phyloP scores from a whole-genome alignment of 805 yeast genomes.

The Wickerhamomyces bisporus region DNA sequence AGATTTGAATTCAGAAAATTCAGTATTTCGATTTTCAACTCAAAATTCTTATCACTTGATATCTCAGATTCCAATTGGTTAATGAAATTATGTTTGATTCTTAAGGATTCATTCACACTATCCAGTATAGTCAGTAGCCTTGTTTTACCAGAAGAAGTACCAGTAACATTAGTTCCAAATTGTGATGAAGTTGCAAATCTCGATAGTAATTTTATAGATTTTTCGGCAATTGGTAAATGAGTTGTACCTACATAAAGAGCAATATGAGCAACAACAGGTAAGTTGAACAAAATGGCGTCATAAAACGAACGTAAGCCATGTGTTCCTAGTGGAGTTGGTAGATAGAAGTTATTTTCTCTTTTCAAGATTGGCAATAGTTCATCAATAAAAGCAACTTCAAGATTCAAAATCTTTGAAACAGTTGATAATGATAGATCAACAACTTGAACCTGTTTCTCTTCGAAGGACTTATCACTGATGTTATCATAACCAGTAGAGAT shows the following conservation, averaged over 20 bases:
- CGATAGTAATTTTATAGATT: conserved; percentile 48
- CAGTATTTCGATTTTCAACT: conserved; percentile 52
- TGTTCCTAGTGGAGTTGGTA: conserved; percentile 39
- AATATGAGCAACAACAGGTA: conserved; percentile 69
- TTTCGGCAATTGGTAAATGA: conserved; percentile 43
- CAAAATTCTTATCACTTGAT: conserved; percentile 33
- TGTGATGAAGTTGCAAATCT: conserved; percentile 44
- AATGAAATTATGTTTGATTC: conserved; percentile 69
- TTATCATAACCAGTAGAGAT: conserved; percentile 57
- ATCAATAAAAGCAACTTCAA: conserved; percentile 58
- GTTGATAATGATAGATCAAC: conserved; percentile 40
- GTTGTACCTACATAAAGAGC: conserved; percentile 68
- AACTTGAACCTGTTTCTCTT: conserved; percentile 30
- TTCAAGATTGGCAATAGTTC: conserved; percentile 47
- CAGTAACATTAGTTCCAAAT: conserved; percentile 33
- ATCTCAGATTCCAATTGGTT: conserved; percentile 54
- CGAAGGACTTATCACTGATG: conserved; percentile 34
- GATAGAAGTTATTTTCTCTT: conserved; percentile 27
- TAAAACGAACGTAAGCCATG: conserved; percentile 60
- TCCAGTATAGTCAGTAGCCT: conserved; percentile 66
- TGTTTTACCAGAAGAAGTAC: conserved; percentile 42
- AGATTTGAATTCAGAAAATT: conserved; percentile 52
- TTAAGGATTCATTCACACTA: conserved; percentile 70
- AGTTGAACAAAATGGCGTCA: conserved; percentile 65
- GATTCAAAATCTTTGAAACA: conserved; percentile 38